phyloP scores from a whole-genome alignment of 1,139 yeast genomes.

The Pichia sp. region DNA sequence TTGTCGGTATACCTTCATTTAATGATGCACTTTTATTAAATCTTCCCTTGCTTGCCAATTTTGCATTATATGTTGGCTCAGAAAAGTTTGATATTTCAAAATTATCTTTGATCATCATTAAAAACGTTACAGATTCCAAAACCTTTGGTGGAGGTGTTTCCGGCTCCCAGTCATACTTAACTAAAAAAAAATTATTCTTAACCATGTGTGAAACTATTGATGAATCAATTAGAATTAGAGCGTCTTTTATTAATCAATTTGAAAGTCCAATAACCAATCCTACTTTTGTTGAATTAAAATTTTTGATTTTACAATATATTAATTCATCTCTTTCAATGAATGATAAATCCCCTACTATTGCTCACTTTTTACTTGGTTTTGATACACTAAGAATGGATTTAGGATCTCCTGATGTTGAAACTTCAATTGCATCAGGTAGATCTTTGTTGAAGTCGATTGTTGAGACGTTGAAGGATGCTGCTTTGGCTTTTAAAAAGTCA shows the following conservation, averaged over 20 bases:
- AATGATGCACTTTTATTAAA: constrained; percentile 67
- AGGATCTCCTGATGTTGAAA: constrained; percentile 20
- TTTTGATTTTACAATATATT: constrained; percentile 54
- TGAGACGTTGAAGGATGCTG: constrained; percentile 40
- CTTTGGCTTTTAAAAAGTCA: constrained; percentile 23
- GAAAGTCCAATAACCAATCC: constrained; percentile 38
- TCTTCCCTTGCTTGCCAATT: constrained; percentile 59
- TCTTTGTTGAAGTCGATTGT: constrained; percentile 55
- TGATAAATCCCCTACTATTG: constrained; percentile 42
- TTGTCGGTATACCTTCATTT: constrained; percentile 58
- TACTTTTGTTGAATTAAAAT: constrained; percentile 42
- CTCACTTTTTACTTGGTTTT: constrained; percentile 78
- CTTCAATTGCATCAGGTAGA: constrained; percentile 44
- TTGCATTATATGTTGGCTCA: constrained; percentile 66
- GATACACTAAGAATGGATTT: constrained; percentile 27
- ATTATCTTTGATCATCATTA: constrained; percentile 47
- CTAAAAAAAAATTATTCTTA: constrained; percentile 57
- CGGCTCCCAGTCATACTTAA: constrained; percentile 31
- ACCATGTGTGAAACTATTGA: constrained; percentile 68
- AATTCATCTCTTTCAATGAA: constrained; percentile 36
- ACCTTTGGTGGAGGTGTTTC: constrained; percentile 37
- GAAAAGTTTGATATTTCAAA: constrained; percentile 44
- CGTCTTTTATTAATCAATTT: constrained; percentile 66
- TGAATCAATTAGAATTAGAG: constrained; percentile 63
- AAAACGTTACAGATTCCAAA: constrained; percentile 35